Evolutionary conservation across 108 stramenopile genomes (phyloP), one percentile per base, ranked within the genome.

Genomic region (Pseudonitzschia multiseries): DNA sequence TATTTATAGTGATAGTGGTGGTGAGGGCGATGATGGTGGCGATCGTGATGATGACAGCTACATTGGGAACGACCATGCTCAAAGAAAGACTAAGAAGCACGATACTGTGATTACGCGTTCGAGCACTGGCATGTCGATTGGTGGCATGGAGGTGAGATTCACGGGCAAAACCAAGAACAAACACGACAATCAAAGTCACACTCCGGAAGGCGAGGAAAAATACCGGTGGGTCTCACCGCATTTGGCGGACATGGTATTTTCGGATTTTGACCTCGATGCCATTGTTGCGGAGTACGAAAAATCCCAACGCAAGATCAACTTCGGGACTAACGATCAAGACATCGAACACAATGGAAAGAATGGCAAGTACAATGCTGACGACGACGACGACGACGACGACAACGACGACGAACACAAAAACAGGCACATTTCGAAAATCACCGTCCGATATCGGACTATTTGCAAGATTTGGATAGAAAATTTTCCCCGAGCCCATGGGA

Each of bases 401-500:
- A 27, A 60, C 15, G 32, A 61, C 0, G 15, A 62, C 36, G 57
- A 59, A 0, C 0, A n/a, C 27, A 59, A 54, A 14, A 59, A 59
- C 29, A 22, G 24, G 0, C 8, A 9, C 0, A 0, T 31, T 31
- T 26, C 26, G 57, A 26, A 29, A 33, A 62, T 62, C 15, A 62
- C 61, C 4, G 32, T 17, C 8, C 66, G 46, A 10, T 67, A 67
- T 18, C 43, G 36, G 28, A 67, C 24, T 9, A 12, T 67, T 31
- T 13, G n/a, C 21, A 50, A 44, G 8, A 26, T 44, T 9, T 67
- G 66, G 66, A 6, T 67, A 26, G 15, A 72, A 59, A 43, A 74
- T 18, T 71, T 80, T 65, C 79, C 79, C 21, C 33, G 59, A 0
- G 0, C 44, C 21, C 77, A 80, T 24, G 65, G 80, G 57, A 79